Percentiles rank a stretch among this genome's conserved stretches.
phyloP scores from a whole-genome alignment of 768 basidiomycete species.

The Lactarius deliciosus region DNA sequence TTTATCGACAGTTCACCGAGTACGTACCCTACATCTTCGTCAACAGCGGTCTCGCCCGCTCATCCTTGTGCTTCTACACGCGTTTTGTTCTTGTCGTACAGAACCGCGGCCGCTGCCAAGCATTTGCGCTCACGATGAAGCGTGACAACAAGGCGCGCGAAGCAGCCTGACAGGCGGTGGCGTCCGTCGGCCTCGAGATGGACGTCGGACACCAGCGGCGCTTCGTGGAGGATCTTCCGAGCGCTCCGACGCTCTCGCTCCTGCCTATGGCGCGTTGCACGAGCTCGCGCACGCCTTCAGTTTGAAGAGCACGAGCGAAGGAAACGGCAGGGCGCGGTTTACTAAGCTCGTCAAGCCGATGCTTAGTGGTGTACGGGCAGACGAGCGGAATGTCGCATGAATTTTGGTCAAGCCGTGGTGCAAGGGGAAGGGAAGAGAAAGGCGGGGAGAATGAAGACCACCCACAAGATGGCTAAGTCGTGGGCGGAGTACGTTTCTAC shows the following conservation, averaged over 20 bases:
- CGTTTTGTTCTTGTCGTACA: constrained; percentile 21
- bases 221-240: constrained; percentile 61
- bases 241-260: constrained; percentile 55
- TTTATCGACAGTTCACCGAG: constrained; percentile 45
- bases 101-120: constrained; percentile 47
- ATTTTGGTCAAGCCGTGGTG: too few species aligned
- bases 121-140: constrained; percentile 49
- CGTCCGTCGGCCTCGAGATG: constrained; percentile 42
- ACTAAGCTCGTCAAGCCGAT: constrained; percentile 73
- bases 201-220: constrained; percentile 61
- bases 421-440: too few species aligned
- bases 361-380: constrained; percentile 44
- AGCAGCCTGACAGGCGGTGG: constrained; percentile 36
- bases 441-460: constrained; percentile 40
- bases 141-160: constrained; percentile 69
- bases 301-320: constrained; percentile 75
- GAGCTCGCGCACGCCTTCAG: constrained; percentile 69
- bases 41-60: not conserved
- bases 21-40: constrained; percentile 38
- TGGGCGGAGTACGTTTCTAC: too few species aligned
- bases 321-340: constrained; percentile 66
- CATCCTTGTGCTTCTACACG: not conserved
- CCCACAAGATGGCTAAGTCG: too few species aligned
- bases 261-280: constrained; percentile 73
- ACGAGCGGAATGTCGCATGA: too few species aligned